Conservation (phyloP, 1,284 basidiomycete species). For the Leccinum pseudoinsigne region DNA sequence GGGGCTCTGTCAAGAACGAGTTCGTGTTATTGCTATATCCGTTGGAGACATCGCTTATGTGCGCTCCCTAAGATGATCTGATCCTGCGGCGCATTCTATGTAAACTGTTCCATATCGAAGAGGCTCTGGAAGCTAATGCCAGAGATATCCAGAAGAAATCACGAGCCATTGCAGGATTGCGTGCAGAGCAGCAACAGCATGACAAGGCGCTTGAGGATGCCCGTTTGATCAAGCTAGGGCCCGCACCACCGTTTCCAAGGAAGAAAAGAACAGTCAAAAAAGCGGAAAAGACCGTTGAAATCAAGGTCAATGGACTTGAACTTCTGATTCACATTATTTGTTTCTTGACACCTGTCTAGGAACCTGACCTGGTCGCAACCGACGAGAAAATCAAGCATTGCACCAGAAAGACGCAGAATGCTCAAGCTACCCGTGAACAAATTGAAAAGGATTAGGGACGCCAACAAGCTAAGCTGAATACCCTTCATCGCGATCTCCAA, state of each 20-base stretch:
- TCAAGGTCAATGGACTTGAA: slow-evolving; percentile 54
- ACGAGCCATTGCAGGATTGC: slow-evolving; percentile 63
- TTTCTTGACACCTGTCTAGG: slow-evolving; percentile 43
- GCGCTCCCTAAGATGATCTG: slow-evolving; percentile 63
- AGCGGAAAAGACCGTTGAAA: slow-evolving; percentile 82
- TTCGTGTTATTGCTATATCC: slow-evolving; percentile 37
- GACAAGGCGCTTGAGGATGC: slow-evolving; percentile 76
- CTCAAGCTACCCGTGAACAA: slow-evolving; percentile 61
- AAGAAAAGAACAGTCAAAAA: slow-evolving; percentile 78
- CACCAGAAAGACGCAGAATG: slow-evolving; percentile 74
- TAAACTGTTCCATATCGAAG: slow-evolving; percentile 90
- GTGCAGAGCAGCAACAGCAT: slow-evolving; percentile 66
- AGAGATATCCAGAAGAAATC: slow-evolving; percentile 73
- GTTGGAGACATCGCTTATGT: not conserved
- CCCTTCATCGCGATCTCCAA: slow-evolving; percentile 64
- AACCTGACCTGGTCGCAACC: slow-evolving; percentile 77
- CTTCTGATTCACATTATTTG: not conserved
- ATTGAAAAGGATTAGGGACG: slow-evolving; percentile 70
- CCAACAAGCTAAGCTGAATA: slow-evolving; percentile 60
- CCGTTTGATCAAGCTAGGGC: slow-evolving; percentile 79
- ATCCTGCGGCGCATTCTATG: slow-evolving; percentile 85
- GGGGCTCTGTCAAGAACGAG: slow-evolving; percentile 69
- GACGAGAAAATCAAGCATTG: slow-evolving; percentile 90
- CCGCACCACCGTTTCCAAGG: slow-evolving; percentile 69
- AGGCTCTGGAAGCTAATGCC: slow-evolving; percentile 73